Base-by-base conservation (phyloP, 768 basidiomycete genomes). In the Rhodosporidiobolus sp. region DNA sequence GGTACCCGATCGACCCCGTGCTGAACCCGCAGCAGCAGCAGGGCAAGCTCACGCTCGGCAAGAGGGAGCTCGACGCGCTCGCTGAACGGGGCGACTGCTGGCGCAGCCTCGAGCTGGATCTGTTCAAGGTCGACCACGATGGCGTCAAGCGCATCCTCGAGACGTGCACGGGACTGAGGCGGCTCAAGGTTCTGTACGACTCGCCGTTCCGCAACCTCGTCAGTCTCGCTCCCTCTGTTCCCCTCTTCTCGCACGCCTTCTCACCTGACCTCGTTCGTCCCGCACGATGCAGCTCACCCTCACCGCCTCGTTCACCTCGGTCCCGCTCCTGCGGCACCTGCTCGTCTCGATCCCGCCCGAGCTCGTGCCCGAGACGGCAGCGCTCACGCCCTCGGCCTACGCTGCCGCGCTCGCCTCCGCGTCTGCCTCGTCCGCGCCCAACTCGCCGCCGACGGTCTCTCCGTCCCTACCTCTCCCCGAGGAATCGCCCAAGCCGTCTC, bases 181-280 rank as follows among this genome's bases (percentile, higher is more conserved):
- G 32, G 54, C 35, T 75, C 20, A 61, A 58, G 52, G 67, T 75
- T 46, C 24, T 67, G 22, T 50, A 71, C 46, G 74, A 75, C 45
- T 24, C 14, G n/a, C 54, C 70, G 17, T 75, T 75, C 63, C 63
- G 66, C 56, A 58, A 59, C 28, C 45, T 74, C 26, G 73, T 74
- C 9, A 30, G 73, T 60, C 3, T 3, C 35, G 10, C 8, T 38
- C 34, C 19, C 8, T 24, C 19, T 4, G 2, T n/a, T 32, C 59
- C 22, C 28, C 32, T 11, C 20, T 22, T 11, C 30, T 20, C 19
- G n/a, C n/a, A n/a, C n/a, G n/a, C n/a, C 24, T 28, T 17, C 20
- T 19, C 38, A 7, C 46, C 60, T 56, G 11, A 43, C 48, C 32
- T 26, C 5, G n/a, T n/a, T n/a, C n/a, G n/a, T n/a, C n/a, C n/a